Evolutionary conservation across 2,329 filamentous ascomycete genomes (phyloP).

Genomic region (Botryotinia globosa): DNA sequence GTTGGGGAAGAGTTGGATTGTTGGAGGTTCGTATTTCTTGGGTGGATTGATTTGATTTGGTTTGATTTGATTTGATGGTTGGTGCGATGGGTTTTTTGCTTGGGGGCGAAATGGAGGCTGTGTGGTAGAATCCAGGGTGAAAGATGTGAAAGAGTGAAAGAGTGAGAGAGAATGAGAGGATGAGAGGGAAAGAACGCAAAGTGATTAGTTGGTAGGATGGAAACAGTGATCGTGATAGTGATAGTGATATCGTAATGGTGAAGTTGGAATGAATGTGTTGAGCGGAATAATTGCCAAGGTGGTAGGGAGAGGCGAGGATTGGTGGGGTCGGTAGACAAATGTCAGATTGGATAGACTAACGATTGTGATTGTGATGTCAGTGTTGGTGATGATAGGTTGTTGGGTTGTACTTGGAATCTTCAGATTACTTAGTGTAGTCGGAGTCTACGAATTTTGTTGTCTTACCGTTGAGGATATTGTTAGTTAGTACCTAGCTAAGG

Average conservation of each 20-base stretch:
- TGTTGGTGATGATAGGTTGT: not conserved
- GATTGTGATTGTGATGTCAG: not conserved
- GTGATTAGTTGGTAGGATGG: not conserved
- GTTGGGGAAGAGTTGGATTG: not conserved
- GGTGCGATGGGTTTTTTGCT: not conserved
- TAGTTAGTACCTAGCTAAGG: not conserved
- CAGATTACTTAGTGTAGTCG: not conserved
- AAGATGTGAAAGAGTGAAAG: not conserved
- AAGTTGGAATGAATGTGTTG: not conserved
- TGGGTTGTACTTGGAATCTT: not conserved
- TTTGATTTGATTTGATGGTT: not conserved
- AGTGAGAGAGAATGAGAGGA: not conserved
- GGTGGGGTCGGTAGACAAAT: not conserved
- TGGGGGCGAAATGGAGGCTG: not conserved
- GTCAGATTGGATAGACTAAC: not conserved
- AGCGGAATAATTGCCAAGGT: not conserved
- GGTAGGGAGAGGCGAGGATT: not conserved
- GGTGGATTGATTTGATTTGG: not conserved
- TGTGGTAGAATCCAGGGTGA: rapidly evolving
- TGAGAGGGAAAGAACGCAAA: not conserved
- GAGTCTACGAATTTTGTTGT: not conserved
- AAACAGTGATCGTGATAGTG: not conserved
- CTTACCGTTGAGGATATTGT: not conserved
- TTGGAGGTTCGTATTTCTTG: not conserved
- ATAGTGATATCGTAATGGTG: not conserved